These are phyloP conservation scores for Populus alba DNA, from an alignment of 345 rosid genomes.

Conservation along the genomic window DNA sequence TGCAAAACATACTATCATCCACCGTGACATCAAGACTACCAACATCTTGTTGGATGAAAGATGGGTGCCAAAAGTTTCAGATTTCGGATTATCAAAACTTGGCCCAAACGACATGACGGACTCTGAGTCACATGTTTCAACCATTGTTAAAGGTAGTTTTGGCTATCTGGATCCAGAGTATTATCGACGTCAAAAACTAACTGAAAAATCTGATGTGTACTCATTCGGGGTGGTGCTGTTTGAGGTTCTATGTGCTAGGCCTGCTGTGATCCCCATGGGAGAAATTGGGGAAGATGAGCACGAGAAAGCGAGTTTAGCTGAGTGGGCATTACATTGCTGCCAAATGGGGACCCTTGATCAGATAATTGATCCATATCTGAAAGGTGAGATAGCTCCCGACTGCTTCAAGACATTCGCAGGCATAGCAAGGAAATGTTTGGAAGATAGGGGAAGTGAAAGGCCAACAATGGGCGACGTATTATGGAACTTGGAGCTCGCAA, in stretches of 20 bases:
- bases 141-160: slow-evolving; percentile 2
- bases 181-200: neutral
- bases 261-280: slow-evolving; percentile 18
- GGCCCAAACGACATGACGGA: neutral
- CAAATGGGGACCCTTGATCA: slow-evolving; percentile 21
- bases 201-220: slow-evolving; percentile 19
- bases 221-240: slow-evolving; percentile 39
- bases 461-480: slow-evolving; percentile 14
- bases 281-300: slow-evolving; percentile 3
- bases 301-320: slow-evolving; percentile 26
- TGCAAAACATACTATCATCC: slow-evolving; percentile 1
- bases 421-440: slow-evolving; percentile 13
- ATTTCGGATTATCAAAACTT: slow-evolving; percentile 18
- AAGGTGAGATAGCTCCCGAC: slow-evolving; percentile 26
- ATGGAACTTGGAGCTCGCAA: slow-evolving; percentile 2
- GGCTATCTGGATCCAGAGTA: slow-evolving; percentile 21
- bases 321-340: slow-evolving; percentile 23
- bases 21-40: slow-evolving; percentile 19
- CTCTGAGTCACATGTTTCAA: neutral
- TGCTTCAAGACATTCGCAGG: slow-evolving; percentile 9
- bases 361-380: slow-evolving; percentile 27
- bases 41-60: slow-evolving; percentile 16
- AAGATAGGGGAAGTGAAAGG: slow-evolving; percentile 6
- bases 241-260: slow-evolving; percentile 31
- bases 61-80: slow-evolving; percentile 18